Evolutionary conservation across 352 stramenopile species (phyloP).

Genomic region (Phytophthora sojae): DNA sequence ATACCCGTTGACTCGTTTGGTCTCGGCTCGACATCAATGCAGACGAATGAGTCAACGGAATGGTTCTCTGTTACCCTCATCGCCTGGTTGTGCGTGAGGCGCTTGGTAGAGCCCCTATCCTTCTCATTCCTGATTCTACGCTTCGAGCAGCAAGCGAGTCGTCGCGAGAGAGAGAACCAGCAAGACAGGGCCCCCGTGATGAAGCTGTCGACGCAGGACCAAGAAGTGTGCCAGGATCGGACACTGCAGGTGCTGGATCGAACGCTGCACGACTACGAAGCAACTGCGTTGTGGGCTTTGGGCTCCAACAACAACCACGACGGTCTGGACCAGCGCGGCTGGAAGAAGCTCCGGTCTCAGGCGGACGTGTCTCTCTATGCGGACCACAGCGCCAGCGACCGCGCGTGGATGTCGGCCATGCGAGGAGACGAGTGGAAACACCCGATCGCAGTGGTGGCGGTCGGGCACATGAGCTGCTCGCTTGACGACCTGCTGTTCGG

Average conservation of each 20-base stretch:
- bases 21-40: too few species aligned
- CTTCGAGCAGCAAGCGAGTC: not conserved
- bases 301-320: not conserved
- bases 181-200: not conserved
- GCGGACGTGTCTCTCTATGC: not conserved
- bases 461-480: constrained; percentile 1
- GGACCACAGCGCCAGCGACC: not conserved
- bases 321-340: not conserved
- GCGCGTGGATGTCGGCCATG: not conserved
- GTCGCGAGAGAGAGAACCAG: not conserved
- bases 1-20: too few species aligned
- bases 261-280: constrained; percentile 1
- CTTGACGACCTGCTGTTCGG: not conserved
- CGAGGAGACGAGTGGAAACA: not conserved
- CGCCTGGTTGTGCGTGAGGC: not conserved
- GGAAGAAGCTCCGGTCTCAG: constrained; percentile 2
- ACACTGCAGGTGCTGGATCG: constrained; percentile 1
- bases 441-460: not conserved
- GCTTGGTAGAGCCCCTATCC: not conserved
- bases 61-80: not conserved
- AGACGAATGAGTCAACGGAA: not conserved
- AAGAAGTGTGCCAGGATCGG: not conserved
- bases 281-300: not conserved
- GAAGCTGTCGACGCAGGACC: not conserved
- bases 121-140: not conserved